Percentiles rank a stretch among this genome's conserved stretches.
Evolutionary conservation across 345 rosid genomes (phyloP).

Genomic region (Hibiscus mutabilis): DNA sequence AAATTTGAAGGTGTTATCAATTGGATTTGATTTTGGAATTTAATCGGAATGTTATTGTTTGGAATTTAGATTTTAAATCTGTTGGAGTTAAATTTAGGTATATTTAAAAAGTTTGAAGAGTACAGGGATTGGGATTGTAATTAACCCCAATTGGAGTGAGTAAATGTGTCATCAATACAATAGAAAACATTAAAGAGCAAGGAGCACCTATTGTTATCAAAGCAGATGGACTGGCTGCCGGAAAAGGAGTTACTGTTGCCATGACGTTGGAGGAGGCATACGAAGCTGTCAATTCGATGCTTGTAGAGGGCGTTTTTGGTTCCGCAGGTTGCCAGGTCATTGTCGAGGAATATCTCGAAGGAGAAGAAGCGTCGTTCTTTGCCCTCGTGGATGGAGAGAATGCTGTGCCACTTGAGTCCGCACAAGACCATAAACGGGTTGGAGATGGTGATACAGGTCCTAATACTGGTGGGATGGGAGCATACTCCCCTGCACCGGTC

Average conservation of each 20-base stretch:
- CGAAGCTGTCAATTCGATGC: constrained; percentile 89
- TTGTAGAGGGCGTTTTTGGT: constrained; percentile 69
- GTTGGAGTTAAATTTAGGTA: no score
- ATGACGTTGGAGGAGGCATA: constrained; percentile 70
- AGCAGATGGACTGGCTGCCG: constrained; percentile 97
- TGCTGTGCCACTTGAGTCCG: constrained; percentile 88
- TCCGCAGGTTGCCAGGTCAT: constrained; percentile 72
- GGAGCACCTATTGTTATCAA: constrained; percentile 83
- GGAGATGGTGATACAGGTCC: constrained; percentile 97
- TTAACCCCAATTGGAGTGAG: not conserved
- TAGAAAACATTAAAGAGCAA: constrained; percentile 65
- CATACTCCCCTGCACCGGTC: constrained; percentile 86
- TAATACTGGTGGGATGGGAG: constrained; percentile 98
- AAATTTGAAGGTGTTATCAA: no score
- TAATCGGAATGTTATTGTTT: no score
- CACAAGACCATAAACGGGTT: constrained; percentile 93
- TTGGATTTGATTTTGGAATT: no score
- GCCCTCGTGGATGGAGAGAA: constrained; percentile 92
- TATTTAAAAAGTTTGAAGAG: no score
- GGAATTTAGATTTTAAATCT: no score
- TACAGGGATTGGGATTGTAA: constrained; percentile 1
- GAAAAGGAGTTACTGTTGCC: constrained; percentile 91
- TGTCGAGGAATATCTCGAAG: constrained; percentile 81
- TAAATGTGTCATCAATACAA: no score
- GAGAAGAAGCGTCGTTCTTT: constrained; percentile 95